A percentile compares a stretch with the other conserved stretches of the same genome.
phyloP scores from a whole-genome alignment of 2,329 filamentous ascomycete species.

The Epichloe sp. region DNA sequence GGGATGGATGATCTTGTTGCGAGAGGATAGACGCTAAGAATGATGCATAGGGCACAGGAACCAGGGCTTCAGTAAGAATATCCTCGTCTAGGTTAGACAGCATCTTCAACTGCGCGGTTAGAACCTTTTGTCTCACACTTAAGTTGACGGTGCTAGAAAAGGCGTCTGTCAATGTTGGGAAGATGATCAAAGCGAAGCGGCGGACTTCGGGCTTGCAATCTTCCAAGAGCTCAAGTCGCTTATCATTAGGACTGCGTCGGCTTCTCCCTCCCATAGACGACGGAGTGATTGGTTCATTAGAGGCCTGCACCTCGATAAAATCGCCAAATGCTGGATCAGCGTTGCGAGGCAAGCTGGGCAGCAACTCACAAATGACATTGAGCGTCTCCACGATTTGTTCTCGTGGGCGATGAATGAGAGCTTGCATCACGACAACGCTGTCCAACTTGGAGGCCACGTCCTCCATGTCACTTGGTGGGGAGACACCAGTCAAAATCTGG shows the following conservation, averaged over 20 bases:
- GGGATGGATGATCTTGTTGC: slow-evolving; percentile 78
- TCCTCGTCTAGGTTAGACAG: slow-evolving; percentile 80
- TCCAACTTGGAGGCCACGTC: slow-evolving; percentile 79
- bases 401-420: slow-evolving; percentile 83
- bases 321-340: slow-evolving; percentile 31
- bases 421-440: slow-evolving; percentile 97
- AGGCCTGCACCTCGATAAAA: slow-evolving; percentile 27
- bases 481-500: slow-evolving; percentile 92
- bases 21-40: slow-evolving; percentile 91
- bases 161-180: slow-evolving; percentile 89
- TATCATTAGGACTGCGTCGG: slow-evolving; percentile 51
- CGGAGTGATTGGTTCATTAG: slow-evolving; percentile 27
- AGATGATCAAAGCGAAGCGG: slow-evolving; percentile 82
- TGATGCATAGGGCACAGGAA: slow-evolving; percentile 84
- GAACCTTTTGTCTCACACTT: slow-evolving; percentile 84
- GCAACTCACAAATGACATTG: slow-evolving; percentile 90
- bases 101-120: slow-evolving; percentile 96
- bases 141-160: slow-evolving; percentile 97
- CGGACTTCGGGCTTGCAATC: slow-evolving; percentile 79
- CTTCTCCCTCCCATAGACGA: slow-evolving; percentile 19
- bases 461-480: slow-evolving; percentile 66
- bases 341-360: slow-evolving; percentile 58
- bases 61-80: slow-evolving; percentile 75
- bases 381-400: slow-evolving; percentile 96
- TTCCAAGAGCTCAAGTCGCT: slow-evolving; percentile 67